A percentile compares a stretch with the other conserved stretches of the same genome.
Evolutionary conservation across 2,329 filamentous ascomycete species (phyloP).

Genomic region (Paracoccidioides brasiliensis): DNA sequence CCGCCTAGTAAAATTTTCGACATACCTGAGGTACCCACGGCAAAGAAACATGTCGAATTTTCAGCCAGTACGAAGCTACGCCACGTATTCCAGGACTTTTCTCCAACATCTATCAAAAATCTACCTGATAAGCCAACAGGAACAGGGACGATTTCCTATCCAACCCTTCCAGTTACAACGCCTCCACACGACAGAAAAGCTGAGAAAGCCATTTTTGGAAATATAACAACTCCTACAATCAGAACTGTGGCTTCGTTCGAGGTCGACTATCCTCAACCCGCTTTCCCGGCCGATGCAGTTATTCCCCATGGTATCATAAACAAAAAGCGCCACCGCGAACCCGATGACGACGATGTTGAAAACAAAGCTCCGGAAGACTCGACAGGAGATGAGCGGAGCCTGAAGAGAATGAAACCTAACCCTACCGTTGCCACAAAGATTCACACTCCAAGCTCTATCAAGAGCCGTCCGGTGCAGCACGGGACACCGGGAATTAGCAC

Average conservation of each 20-base stretch:
- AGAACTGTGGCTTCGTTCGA: constrained; percentile 29
- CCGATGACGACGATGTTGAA: constrained; percentile 21
- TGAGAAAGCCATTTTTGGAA: constrained; percentile 7
- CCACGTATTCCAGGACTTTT: constrained; percentile 23
- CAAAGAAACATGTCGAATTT: constrained; percentile 72
- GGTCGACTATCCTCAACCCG: constrained; percentile 7
- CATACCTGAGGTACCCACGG: constrained; percentile 50
- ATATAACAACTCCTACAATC: constrained; percentile 23
- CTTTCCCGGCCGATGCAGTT: constrained; percentile 21
- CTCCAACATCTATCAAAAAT: constrained; percentile 31
- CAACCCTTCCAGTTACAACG: constrained; percentile 26
- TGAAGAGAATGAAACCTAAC: constrained; percentile 23
- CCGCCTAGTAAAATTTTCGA: constrained; percentile 16
- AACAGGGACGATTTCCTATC: constrained; percentile 19
- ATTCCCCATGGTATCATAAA: constrained; percentile 29
- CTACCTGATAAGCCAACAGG: constrained; percentile 22
- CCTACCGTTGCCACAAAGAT: constrained; percentile 13
- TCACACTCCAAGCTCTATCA: constrained; percentile 23
- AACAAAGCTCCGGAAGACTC: constrained; percentile 21
- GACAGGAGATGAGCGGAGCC: constrained; percentile 18
- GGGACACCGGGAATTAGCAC: constrained; percentile 13
- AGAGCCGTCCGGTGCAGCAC: constrained; percentile 10
- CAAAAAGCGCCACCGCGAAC: constrained; percentile 27
- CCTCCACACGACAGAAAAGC: constrained; percentile 17
- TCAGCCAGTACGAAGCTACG: constrained; percentile 52